These are phyloP conservation scores for Saccharata proteae DNA, from an alignment of 2,329 filamentous ascomycete genomes.

Conservation along the genomic window DNA sequence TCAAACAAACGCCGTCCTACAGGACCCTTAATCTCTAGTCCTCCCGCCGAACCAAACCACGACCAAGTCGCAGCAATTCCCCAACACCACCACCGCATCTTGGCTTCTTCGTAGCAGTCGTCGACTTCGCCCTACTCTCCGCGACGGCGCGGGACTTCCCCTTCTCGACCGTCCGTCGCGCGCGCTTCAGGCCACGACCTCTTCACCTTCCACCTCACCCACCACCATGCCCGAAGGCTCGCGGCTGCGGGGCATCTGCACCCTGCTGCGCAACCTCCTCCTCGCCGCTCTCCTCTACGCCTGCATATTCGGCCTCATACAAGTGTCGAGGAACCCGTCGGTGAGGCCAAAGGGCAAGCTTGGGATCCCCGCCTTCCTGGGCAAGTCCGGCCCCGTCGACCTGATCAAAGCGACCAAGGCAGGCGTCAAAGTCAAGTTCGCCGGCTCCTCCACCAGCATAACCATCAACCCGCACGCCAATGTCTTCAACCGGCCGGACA, in stretches of 20 bases:
- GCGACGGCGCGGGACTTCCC: too few species aligned
- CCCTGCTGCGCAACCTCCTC: slow-evolving; percentile 31
- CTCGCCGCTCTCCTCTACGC: slow-evolving; percentile 31
- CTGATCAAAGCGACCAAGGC: slow-evolving; percentile 28
- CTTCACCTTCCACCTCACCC: too few species aligned
- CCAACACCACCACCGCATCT: too few species aligned
- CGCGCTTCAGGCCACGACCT: too few species aligned
- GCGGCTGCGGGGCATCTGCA: slow-evolving; percentile 20
- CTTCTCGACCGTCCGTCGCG: too few species aligned
- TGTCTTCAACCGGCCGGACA: slow-evolving; percentile 42
- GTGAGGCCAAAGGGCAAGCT: slow-evolving; percentile 28
- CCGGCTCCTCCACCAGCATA: slow-evolving; percentile 27
- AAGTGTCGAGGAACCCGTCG: slow-evolving; percentile 28
- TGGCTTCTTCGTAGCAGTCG: too few species aligned
- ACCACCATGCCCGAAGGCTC: slow-evolving; percentile 23
- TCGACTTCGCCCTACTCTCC: too few species aligned
- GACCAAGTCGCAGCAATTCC: too few species aligned
- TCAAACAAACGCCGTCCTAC: too few species aligned
- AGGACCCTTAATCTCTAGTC: too few species aligned
- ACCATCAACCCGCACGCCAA: slow-evolving; percentile 41
- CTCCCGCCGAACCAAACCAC: too few species aligned
- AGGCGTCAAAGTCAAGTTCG: slow-evolving; percentile 30
- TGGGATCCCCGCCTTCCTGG: slow-evolving; percentile 29
- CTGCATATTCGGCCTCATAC: slow-evolving; percentile 29
- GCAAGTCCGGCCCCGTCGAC: slow-evolving; percentile 29